Percentiles rank a stretch among this genome's conserved stretches.
Conservation (phyloP, 148 eudicot genomes). For the Silene latifolia region DNA sequence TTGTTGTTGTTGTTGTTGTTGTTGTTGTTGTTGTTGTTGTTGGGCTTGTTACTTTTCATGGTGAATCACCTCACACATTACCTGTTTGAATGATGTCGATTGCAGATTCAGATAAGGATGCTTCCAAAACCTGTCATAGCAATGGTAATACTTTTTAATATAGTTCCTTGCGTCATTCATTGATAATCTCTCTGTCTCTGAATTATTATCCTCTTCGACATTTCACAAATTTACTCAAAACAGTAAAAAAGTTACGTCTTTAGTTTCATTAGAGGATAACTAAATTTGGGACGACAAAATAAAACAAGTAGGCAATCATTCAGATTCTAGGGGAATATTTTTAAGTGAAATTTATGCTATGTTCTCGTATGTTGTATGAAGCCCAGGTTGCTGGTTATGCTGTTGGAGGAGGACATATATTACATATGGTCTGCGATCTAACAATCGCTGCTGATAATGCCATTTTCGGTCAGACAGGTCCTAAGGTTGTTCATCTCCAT, state of each 20-base stretch:
- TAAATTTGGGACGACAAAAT: neutral
- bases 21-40: no score
- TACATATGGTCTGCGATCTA: conserved; percentile 96
- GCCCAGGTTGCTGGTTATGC: conserved; percentile 97
- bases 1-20: no score
- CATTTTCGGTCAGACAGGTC: conserved; percentile 93
- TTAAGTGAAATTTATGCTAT: neutral
- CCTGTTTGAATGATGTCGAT: neutral
- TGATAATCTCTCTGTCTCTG: neutral
- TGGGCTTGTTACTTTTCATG: no score
- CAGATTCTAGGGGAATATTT: neutral
- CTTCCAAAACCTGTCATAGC: conserved; percentile 98
- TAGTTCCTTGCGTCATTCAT: neutral
- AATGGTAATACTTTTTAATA: conserved; percentile 47
- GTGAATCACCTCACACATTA: neutral
- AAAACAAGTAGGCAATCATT: neutral
- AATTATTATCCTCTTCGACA: neutral
- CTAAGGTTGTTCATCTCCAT: conserved; percentile 51
- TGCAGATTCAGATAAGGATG: conserved; percentile 82
- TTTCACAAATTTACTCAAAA: neutral
- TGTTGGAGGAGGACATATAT: conserved; percentile 91
- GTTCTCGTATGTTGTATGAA: neutral
- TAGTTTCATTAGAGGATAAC: neutral
- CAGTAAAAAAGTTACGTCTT: neutral
- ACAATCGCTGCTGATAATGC: conserved; percentile 99